Evolutionary conservation across 768 basidiomycete species (phyloP), one percentile per base, ranked within the genome.

Genomic region (Boletus rubroflammeus): DNA sequence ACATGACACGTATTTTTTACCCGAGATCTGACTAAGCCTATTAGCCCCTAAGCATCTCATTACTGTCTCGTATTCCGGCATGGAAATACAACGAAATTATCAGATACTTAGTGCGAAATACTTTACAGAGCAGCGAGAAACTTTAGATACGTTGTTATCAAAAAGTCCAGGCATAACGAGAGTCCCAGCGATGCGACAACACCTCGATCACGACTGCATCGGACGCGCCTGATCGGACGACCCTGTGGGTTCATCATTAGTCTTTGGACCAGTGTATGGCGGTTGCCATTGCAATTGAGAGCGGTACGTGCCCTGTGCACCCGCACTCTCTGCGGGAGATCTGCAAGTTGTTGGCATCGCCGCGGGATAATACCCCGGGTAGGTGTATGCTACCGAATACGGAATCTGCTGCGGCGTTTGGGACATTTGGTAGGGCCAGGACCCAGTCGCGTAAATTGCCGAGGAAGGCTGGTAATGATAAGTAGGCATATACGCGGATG

Each of bases 231-330:
- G 62, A 40, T 46, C 56, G 36, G 66, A 58, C 50, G 63, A 63
- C 45, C 62, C 67, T 64, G 67, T 68, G 17, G 58, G 59, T 23
- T 71, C 75, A 64, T 56, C 55, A 34, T 72, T 72, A 58, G 78
- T 70, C 42, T 68, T 66, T 26, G 75, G 75, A 46, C 74, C 71
- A 25, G 55, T 51, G 39, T 73, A 73, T 46, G 73, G 69, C 50
- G 56, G 62, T 54, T 69, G 73, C 75, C 73, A 76, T 43, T 70
- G 68, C 45, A 74, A 56, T 34, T 56, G 61, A 46, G 64, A 59
- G 46, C 59, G 43, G 31, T 64, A 65, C 59, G 60, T 50, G 61
- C 62, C 65, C 47, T 63, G 70, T 57, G 52, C 45, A 36, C 57
- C 57, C 46, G 39, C 48, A 54, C 44, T 55, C 48, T 57, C 61